Percentiles rank a stretch among this genome's conserved stretches.
phyloP scores from a whole-genome alignment of 176 grass and related monocot genomes.

The Aegilops longissima region DNA sequence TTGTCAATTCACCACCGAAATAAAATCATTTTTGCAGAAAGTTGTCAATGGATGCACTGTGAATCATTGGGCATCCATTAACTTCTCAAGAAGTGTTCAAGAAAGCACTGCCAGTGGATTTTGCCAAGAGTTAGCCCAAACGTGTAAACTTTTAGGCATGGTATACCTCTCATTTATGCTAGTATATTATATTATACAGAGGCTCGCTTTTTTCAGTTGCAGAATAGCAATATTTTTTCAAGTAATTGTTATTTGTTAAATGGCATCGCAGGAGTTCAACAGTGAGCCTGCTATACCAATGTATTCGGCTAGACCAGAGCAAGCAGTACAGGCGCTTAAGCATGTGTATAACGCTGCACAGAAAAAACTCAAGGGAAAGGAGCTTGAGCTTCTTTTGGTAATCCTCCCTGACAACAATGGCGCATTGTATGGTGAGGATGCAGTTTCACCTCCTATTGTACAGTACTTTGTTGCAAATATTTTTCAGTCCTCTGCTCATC shows the following conservation, averaged over 20 bases:
- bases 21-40: slow-evolving; percentile 41
- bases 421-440: slow-evolving; percentile 61
- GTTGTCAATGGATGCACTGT: slow-evolving; percentile 73
- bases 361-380: slow-evolving; percentile 65
- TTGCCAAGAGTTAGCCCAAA: slow-evolving; percentile 71
- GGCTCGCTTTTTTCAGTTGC: not conserved
- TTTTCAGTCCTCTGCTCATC: not conserved
- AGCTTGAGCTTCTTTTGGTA: slow-evolving; percentile 68
- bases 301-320: slow-evolving; percentile 62
- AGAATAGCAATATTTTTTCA: not conserved
- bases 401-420: slow-evolving; percentile 84
- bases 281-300: slow-evolving; percentile 61
- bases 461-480: not conserved
- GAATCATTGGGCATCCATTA: slow-evolving; percentile 74
- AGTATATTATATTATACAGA: not conserved
- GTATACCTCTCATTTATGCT: slow-evolving; percentile 38
- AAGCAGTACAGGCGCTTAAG: slow-evolving; percentile 62
- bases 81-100: slow-evolving; percentile 81
- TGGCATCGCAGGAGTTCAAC: slow-evolving; percentile 53
- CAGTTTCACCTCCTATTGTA: not conserved
- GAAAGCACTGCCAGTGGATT: slow-evolving; percentile 69
- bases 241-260: not conserved
- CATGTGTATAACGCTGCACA: slow-evolving; percentile 57
- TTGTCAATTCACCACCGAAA: not conserved
- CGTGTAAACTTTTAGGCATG: slow-evolving; percentile 73